Evolutionary conservation across 129 eudicot genomes (phyloP).

Genomic region (Flaveria trinervia): DNA sequence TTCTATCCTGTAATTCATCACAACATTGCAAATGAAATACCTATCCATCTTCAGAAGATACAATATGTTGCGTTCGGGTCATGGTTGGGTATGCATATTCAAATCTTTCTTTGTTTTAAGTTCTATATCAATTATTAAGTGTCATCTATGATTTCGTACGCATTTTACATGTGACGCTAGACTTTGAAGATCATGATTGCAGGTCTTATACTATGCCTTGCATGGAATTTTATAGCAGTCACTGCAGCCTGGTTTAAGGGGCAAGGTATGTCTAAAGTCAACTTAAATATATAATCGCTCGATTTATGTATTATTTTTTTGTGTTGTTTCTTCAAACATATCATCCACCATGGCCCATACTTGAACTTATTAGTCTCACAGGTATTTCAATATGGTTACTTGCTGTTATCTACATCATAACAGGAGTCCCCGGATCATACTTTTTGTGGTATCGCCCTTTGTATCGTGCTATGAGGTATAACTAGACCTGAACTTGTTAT

Average conservation of each 20-base stretch:
- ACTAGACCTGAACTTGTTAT: not conserved
- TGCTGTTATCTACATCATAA: slow-evolving; percentile 72
- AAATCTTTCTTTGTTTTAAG: not conserved
- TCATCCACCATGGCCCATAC: not conserved
- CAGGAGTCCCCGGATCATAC: slow-evolving; percentile 91
- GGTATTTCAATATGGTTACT: slow-evolving; percentile 78
- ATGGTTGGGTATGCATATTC: slow-evolving; percentile 63
- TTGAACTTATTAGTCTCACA: slow-evolving; percentile 27
- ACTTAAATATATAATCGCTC: not conserved
- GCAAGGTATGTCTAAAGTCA: slow-evolving; percentile 47
- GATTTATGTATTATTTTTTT: not conserved
- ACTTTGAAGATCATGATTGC: slow-evolving; percentile 29
- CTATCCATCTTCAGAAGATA: slow-evolving; percentile 84
- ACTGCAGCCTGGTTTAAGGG: slow-evolving; percentile 80
- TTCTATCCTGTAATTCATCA: slow-evolving; percentile 90
- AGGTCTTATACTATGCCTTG: slow-evolving; percentile 69
- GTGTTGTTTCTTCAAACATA: not conserved
- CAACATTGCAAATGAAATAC: slow-evolving; percentile 84
- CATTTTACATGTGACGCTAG: not conserved
- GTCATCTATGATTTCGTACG: not conserved
- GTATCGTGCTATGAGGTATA: slow-evolving; percentile 94
- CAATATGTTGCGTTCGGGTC: slow-evolving; percentile 94
- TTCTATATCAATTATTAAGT: not conserved
- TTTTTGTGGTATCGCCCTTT: slow-evolving; percentile 93
- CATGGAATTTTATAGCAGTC: slow-evolving; percentile 81